Evolutionary conservation across 495 filamentous ascomycete genomes (phyloP).

Genomic region (Penicillium turbatum): DNA sequence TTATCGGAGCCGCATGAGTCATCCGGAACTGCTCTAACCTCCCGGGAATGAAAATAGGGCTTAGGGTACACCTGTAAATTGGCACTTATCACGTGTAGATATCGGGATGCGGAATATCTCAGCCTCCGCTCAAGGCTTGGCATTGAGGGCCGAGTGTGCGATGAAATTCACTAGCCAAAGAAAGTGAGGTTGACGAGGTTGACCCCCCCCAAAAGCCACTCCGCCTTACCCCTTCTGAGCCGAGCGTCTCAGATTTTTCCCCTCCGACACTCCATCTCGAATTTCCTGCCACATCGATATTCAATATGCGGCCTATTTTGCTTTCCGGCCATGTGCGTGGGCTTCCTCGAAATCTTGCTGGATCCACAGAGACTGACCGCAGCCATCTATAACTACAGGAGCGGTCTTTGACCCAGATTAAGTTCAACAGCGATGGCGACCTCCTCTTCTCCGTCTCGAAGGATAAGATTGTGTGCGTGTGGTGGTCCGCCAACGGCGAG

Average conservation of each 20-base stretch:
- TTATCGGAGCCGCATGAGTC: slow-evolving; percentile 9
- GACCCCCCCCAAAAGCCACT: slow-evolving; percentile 39
- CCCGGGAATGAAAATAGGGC: slow-evolving; percentile 18
- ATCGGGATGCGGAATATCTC: slow-evolving; percentile 19
- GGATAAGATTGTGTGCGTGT: slow-evolving; percentile 93
- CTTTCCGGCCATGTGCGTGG: slow-evolving; percentile 80
- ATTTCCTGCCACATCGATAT: slow-evolving; percentile 11
- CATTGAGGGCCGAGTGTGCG: slow-evolving; percentile 42
- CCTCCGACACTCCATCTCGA: slow-evolving; percentile 19
- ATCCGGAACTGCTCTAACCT: neutral
- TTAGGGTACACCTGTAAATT: slow-evolving; percentile 5
- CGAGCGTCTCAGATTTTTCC: slow-evolving; percentile 16
- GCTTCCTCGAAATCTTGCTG: slow-evolving; percentile 11
- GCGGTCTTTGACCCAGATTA: slow-evolving; percentile 97
- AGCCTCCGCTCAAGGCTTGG: slow-evolving; percentile 33
- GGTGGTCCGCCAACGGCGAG: slow-evolving; percentile 93
- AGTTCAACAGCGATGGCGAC: slow-evolving; percentile 95
- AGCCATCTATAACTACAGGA: slow-evolving; percentile 49
- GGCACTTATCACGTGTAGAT: slow-evolving; percentile 31
- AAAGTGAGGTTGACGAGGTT: slow-evolving; percentile 38
- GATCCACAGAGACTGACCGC: slow-evolving; percentile 26
- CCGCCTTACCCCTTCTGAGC: slow-evolving; percentile 27
- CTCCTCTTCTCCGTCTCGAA: slow-evolving; percentile 96
- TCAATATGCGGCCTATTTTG: slow-evolving; percentile 87
- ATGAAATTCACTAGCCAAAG: slow-evolving; percentile 46